Conservation (phyloP, 148 eudicot species). For the Diospyros kaki region DNA sequence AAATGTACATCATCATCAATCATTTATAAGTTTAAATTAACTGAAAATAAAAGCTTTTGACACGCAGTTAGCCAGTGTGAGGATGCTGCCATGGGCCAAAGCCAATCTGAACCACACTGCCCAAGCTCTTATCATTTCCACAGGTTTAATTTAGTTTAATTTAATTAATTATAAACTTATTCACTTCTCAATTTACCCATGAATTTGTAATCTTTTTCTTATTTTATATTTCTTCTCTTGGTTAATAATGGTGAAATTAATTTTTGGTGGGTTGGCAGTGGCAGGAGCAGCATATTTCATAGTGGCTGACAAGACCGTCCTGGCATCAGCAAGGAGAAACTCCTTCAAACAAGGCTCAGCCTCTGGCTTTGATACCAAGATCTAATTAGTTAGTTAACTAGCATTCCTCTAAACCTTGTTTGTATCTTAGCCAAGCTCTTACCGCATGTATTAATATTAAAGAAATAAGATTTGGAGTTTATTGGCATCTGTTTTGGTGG, state of each 20-base stretch:
- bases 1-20: no score
- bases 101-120: slow-evolving; percentile 84
- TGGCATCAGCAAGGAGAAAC: slow-evolving; percentile 68
- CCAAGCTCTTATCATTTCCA: slow-evolving; percentile 87
- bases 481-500: no score
- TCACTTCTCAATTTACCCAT: neutral
- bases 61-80: slow-evolving; percentile 72
- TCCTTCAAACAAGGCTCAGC: slow-evolving; percentile 44
- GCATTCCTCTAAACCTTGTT: no score
- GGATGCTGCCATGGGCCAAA: slow-evolving; percentile 91
- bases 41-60: no score
- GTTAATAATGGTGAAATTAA: neutral
- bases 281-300: slow-evolving; percentile 75
- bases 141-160: slow-evolving; percentile 30
- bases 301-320: slow-evolving; percentile 90
- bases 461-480: no score
- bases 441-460: no score
- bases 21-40: no score
- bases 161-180: neutral
- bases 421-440: no score
- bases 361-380: slow-evolving; percentile 10
- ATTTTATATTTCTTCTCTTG: no score
- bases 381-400: no score
- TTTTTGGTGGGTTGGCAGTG: slow-evolving; percentile 11
- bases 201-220: no score